phyloP scores from a whole-genome alignment of 129 eudicot genomes.

The Artemisia annua region DNA sequence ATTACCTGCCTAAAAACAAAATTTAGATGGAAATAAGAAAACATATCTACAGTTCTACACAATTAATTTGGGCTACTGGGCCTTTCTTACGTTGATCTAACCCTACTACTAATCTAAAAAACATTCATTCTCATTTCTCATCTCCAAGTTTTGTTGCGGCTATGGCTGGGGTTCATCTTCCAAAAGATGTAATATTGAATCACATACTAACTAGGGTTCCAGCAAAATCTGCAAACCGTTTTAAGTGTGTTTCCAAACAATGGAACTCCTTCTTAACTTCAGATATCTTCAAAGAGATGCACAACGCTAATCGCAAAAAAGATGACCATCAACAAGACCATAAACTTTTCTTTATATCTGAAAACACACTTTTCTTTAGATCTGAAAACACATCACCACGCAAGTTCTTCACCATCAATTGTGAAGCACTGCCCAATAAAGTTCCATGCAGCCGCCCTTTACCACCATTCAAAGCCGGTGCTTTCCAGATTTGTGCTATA shows the following conservation, averaged over 20 bases:
- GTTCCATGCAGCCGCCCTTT: background rate
- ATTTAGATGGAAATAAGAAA: no score
- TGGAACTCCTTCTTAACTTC: background rate
- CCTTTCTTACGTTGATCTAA: no score
- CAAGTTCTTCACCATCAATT: background rate
- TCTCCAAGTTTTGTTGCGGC: no score
- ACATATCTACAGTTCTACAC: no score
- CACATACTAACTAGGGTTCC: background rate
- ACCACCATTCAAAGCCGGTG: background rate
- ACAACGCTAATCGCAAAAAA: background rate
- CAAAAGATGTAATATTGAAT: no score
- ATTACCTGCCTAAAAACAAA: no score
- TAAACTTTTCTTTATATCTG: background rate
- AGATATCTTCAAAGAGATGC: background rate
- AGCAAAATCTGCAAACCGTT: background rate
- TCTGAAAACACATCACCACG: background rate
- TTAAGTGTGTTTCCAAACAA: background rate
- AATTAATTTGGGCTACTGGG: no score
- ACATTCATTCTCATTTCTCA: no score
- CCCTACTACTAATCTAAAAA: no score
- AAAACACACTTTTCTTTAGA: background rate
- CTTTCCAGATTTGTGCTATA: background rate
- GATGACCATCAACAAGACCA: background rate
- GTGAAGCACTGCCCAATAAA: background rate
- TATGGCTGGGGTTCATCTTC: no score